Evolutionary conservation across 2,329 filamentous ascomycete species (phyloP), one percentile per base, ranked within the genome.

Genomic region (Fusarium nelsonii): DNA sequence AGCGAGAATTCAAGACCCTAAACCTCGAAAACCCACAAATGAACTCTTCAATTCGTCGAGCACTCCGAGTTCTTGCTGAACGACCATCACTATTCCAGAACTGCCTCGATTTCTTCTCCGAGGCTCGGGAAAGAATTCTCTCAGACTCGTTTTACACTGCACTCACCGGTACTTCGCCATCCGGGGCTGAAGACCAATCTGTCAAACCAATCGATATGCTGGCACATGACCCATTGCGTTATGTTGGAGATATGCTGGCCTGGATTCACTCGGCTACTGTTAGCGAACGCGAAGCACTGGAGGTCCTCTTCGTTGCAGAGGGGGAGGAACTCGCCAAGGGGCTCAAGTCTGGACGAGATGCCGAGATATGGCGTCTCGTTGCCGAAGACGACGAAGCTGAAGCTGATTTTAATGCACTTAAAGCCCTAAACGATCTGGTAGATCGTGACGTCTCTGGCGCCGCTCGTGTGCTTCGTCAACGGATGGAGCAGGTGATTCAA

Each of bases 11-110:
- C 81, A 97, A 94, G 78, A 91, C 90, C 1, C 81, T 98, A 51
- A 97, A 98, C 77, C 86, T 98, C 10, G 96, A 99, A 75, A 97
- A 97, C 71, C 94, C 94, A 1, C 94, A 97, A 74, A 94, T 98
- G 77, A 94, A 92, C 76, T 87, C 90, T 20, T 90, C 92, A 0
- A 94, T 99, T 65, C 88, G 95, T 52, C 88, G 90, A 58, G 94
- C 94, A 23, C 84, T 99, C 39, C 88, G 94, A 49, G 92, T 97
- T 12, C 84, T 99, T 18, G 94, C 96, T 14, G 96, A 98, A 77
- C 84, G 94, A 32, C 96, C 96, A 1, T 91, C 92, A 4, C 83
- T 98, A 3, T 98, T 99, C 81, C 93, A 97, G 77, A 97, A 89
- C 76, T 98, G 95, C 76, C 85, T 99, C 7, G 93, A 97, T 77